Evolutionary conservation across 2,329 filamentous ascomycete genomes (phyloP).

Genomic region (Clonostachys rosea): DNA sequence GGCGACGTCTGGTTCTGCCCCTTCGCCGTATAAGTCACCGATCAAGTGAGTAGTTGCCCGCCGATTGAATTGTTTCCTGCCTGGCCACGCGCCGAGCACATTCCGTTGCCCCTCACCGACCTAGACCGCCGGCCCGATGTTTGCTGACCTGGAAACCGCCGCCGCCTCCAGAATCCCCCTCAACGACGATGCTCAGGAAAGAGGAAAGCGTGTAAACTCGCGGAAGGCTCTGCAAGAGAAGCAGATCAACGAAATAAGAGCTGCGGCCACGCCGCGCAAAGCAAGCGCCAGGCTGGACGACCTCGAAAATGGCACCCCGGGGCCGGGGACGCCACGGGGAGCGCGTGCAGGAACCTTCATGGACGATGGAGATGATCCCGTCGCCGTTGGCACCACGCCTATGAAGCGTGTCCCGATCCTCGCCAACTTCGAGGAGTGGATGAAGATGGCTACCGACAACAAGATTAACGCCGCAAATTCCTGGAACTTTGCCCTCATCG

Average conservation of each 20-base stretch:
- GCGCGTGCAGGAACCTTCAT: constrained; percentile 17
- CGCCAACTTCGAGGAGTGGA: constrained; percentile 99
- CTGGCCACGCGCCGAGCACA: too few species aligned
- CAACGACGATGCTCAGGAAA: constrained; percentile 93
- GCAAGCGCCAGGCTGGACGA: constrained; percentile 54
- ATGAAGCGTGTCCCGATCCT: constrained; percentile 95
- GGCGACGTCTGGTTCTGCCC: constrained; percentile 39
- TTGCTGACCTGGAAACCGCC: too few species aligned
- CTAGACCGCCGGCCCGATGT: too few species aligned
- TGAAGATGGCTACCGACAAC: constrained; percentile 99
- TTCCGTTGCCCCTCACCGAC: too few species aligned
- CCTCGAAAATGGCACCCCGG: constrained; percentile 50
- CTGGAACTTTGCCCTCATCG: constrained; percentile 99
- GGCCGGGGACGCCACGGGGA: constrained; percentile 44
- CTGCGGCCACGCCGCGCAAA: constrained; percentile 64
- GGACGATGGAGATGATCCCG: constrained; percentile 51
- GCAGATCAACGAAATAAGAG: constrained; percentile 86
- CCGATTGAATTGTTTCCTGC: neutral
- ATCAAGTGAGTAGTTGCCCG: constrained; percentile 42
- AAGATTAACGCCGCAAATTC: constrained; percentile 98
- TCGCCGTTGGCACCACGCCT: constrained; percentile 76
- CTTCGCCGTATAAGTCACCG: constrained; percentile 52
- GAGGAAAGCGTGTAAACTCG: constrained; percentile 80
- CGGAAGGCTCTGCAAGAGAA: constrained; percentile 84
- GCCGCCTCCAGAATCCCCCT: constrained; percentile 69